Conservation (phyloP, 2,329 filamentous ascomycete species). For the Ophiostoma tasmaniense region DNA sequence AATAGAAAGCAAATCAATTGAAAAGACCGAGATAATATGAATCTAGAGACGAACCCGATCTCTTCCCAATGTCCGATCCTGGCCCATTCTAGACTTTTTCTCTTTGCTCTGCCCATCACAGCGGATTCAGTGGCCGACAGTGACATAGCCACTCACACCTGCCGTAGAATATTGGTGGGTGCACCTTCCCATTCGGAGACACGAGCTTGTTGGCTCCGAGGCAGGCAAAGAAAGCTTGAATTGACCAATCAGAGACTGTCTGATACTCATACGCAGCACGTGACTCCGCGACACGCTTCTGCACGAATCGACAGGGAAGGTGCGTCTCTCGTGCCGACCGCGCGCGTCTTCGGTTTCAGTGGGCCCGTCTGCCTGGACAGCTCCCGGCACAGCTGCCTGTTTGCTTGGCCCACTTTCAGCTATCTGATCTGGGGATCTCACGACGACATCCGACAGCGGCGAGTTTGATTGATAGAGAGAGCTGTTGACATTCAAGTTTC, state of each 20-base stretch:
- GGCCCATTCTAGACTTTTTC: neutral
- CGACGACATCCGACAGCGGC: neutral
- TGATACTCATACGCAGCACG: conserved; percentile 12
- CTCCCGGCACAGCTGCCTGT: neutral
- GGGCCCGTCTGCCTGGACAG: neutral
- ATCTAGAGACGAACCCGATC: neutral
- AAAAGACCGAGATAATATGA: neutral
- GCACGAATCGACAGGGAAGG: neutral
- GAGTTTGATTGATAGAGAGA: neutral
- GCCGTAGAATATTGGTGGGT: neutral
- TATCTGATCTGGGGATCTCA: neutral
- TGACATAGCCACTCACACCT: neutral
- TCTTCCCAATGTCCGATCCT: neutral
- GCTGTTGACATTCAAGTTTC: neutral
- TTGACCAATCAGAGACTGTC: conserved; percentile 15
- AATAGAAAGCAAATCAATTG: neutral
- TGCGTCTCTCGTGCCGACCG: neutral
- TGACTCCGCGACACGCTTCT: conserved; percentile 13
- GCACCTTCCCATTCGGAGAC: conserved; percentile 16
- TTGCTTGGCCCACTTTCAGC: conserved; percentile 1
- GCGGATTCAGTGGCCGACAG: neutral
- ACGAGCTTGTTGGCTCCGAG: conserved; percentile 12
- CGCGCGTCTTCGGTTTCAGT: conserved; percentile 9
- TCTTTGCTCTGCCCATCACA: conserved; percentile 2
- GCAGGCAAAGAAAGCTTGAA: neutral